Conservation (phyloP, 331 rosid species). For the Telfairia occidentalis region DNA sequence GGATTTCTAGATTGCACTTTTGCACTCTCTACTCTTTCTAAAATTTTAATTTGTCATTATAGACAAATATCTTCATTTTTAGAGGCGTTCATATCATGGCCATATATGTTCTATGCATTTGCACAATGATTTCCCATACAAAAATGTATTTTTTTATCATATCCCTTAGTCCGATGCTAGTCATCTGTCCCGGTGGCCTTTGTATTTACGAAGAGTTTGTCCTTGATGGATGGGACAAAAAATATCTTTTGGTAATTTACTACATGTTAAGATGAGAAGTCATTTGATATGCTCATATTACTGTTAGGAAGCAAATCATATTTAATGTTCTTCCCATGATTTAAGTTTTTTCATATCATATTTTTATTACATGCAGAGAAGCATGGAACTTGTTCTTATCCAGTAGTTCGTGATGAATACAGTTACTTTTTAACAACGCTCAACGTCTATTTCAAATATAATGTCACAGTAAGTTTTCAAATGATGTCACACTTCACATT, state of each 20-base stretch:
- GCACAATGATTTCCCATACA: not conserved
- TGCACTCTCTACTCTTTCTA: not conserved
- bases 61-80: not conserved
- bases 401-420: constrained; percentile 64
- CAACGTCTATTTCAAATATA: constrained; percentile 68
- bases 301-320: not conserved
- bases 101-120: not conserved
- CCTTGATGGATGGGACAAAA: not conserved
- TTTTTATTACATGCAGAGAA: constrained; percentile 55
- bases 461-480: constrained; percentile 67
- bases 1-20: not conserved
- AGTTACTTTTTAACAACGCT: constrained; percentile 52
- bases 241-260: not conserved
- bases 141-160: not conserved
- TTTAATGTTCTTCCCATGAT: constrained; percentile 8
- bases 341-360: constrained; percentile 3
- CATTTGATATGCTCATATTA: not conserved
- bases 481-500: not conserved
- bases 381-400: constrained; percentile 84
- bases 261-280: not conserved
- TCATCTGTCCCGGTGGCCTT: not conserved
- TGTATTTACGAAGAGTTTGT: not conserved
- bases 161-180: not conserved
- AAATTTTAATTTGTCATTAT: not conserved
- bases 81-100: not conserved